Evolutionary conservation across 805 yeast species (phyloP), one percentile per base, ranked within the genome.

Genomic region (Scheffersomyces coipomensis): DNA sequence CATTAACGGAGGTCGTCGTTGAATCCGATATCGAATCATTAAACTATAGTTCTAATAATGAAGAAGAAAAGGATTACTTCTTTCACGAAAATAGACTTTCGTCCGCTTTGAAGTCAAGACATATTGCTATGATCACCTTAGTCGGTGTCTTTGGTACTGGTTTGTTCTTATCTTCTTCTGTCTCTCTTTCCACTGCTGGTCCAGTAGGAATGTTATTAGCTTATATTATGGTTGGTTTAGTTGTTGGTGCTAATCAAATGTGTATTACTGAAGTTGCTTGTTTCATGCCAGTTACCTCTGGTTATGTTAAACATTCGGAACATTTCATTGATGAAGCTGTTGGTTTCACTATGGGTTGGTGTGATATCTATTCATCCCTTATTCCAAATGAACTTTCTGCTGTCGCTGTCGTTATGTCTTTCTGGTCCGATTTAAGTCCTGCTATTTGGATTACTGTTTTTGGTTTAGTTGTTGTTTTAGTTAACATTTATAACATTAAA

Each of bases 111-210:
- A 43, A 39, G 13, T 34, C 51, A 16, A 46, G 61, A 37, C 54
- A 52, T 27, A 37, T 56, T 18, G 41, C 42, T 10, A 52, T 55
- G 48, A 39, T 57, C 13, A 43, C 58, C 17, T 43, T 58, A 17
- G 58, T 51, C 11, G 55, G 56, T 17, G 51, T 54, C 10, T 58
- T 70, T 46, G 76, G 75, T 40, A 69, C 75, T 22, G 85, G 85
- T 49, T 60, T 81, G 23, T 80, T 77, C 53, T 64, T 80, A 25
- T 76, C 80, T 27, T 64, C 77, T 0, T 81, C 82, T 16, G 68
- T 66, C 29, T 66, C 80, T 9, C 60, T 79, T 37, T 64, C 67
- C 21, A 59, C 47, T 9, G 80, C 78, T 19, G 59, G 59, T 5
- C 50, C 49, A 10, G 78, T 74, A 4, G 69, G 81, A 3, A 55